Conservation (phyloP, 2,329 filamentous ascomycete genomes). For the Myotisia sp. region DNA sequence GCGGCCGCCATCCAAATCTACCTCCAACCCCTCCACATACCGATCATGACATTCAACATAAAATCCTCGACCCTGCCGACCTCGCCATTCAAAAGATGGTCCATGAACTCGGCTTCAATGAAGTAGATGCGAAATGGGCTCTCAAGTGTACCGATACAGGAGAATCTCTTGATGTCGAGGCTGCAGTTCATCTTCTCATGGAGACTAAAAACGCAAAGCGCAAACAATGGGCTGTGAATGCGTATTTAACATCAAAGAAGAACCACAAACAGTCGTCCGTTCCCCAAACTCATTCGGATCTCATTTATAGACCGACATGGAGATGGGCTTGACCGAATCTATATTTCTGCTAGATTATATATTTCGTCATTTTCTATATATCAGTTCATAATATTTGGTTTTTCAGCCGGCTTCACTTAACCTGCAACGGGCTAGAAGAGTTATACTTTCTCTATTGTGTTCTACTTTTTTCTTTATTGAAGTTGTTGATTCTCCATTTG, state of each 20-base stretch:
- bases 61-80: slow-evolving; percentile 40
- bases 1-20: slow-evolving; percentile 12
- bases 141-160: slow-evolving; percentile 46
- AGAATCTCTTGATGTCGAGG: slow-evolving; percentile 43
- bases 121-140: slow-evolving; percentile 42
- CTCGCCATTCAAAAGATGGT: slow-evolving; percentile 44
- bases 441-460: too few species aligned
- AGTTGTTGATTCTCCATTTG: too few species aligned
- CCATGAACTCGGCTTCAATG: slow-evolving; percentile 43
- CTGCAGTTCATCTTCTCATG: slow-evolving; percentile 43
- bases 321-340: slow-evolving; percentile 29
- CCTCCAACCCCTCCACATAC: slow-evolving; percentile 11
- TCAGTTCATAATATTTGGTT: too few species aligned
- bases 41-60: slow-evolving; percentile 14
- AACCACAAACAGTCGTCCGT: slow-evolving; percentile 1
- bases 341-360: too few species aligned
- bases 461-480: too few species aligned
- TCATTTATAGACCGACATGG: slow-evolving; percentile 20
- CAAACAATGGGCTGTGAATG: slow-evolving; percentile 6
- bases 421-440: too few species aligned
- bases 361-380: too few species aligned
- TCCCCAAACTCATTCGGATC: slow-evolving; percentile 1
- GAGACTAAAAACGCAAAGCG: slow-evolving; percentile 11
- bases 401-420: too few species aligned
- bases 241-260: background rate